Percentiles rank a stretch among this genome's conserved stretches.
Conservation (phyloP, 2,329 filamentous ascomycete genomes). For the Exophiala sp. region DNA sequence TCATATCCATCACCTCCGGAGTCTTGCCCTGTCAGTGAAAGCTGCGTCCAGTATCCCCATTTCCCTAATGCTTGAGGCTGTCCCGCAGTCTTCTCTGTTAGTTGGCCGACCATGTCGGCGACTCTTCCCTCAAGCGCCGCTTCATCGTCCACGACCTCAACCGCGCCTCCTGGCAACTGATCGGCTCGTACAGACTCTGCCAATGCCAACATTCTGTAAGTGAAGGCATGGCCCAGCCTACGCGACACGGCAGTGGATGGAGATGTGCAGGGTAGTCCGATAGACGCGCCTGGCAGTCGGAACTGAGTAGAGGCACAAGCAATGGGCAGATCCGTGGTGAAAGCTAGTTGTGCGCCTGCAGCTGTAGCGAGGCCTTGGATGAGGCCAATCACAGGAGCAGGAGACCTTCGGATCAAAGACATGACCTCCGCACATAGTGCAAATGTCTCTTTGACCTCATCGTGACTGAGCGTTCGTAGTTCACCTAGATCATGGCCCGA, state of each 20-base stretch:
- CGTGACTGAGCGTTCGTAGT: slow-evolving; percentile 22
- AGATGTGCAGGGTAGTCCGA: slow-evolving; percentile 27
- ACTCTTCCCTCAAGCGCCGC: slow-evolving; percentile 23
- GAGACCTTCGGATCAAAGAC: slow-evolving; percentile 26
- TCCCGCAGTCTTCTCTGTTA: slow-evolving; percentile 20
- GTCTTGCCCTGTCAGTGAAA: slow-evolving; percentile 14
- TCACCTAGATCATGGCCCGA: slow-evolving; percentile 27
- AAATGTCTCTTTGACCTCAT: slow-evolving; percentile 28
- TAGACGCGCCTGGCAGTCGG: slow-evolving; percentile 25
- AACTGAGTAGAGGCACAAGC: slow-evolving; percentile 24
- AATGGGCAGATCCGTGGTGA: slow-evolving; percentile 26
- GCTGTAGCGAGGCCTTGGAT: slow-evolving; percentile 28
- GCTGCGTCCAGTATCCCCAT: slow-evolving; percentile 28
- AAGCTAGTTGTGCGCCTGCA: slow-evolving; percentile 25
- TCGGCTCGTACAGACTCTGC: slow-evolving; percentile 24
- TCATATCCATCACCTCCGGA: slow-evolving; percentile 27
- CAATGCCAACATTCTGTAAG: slow-evolving; percentile 27
- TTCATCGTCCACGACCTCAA: slow-evolving; percentile 23
- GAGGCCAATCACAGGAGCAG: slow-evolving; percentile 26
- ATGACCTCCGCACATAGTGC: slow-evolving; percentile 28
- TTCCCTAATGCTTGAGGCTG: slow-evolving; percentile 28
- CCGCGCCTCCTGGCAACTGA: slow-evolving; percentile 23
- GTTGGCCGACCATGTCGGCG: slow-evolving; percentile 17
- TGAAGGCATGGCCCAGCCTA: slow-evolving; percentile 25
- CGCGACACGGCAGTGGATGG: slow-evolving; percentile 25